Evolutionary conservation across 257 asterid species (phyloP).

Genomic region (Solanum appendiculatum): DNA sequence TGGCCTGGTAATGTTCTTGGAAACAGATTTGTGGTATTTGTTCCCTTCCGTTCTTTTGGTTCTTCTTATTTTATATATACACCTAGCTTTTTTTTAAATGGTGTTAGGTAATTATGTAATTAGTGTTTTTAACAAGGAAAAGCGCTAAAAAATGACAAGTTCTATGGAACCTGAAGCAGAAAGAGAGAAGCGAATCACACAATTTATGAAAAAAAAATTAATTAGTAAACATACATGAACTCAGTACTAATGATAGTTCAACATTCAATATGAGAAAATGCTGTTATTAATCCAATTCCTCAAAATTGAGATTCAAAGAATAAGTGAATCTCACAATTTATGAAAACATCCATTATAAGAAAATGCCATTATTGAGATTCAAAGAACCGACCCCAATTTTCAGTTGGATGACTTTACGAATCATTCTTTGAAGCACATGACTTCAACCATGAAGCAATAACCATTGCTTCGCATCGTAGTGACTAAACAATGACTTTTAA

Average conservation of each 20-base stretch:
- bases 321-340: background rate
- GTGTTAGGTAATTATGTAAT: background rate
- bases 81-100: background rate
- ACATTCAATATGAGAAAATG: background rate
- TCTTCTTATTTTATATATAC: background rate
- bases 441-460: background rate
- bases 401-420: background rate
- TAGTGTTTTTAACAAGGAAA: background rate
- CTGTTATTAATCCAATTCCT: background rate
- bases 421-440: background rate
- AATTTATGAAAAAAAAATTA: background rate
- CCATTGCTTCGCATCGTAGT: background rate
- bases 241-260: background rate
- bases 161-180: background rate
- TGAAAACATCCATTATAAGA: background rate
- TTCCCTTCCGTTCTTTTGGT: background rate
- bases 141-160: background rate
- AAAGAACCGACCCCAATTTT: background rate
- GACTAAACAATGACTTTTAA: background rate
- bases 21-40: background rate
- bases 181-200: background rate
- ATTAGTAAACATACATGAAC: background rate
- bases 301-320: background rate
- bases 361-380: background rate
- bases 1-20: conserved; percentile 68